phyloP scores from a whole-genome alignment of 768 basidiomycete species.

The Pulveroboletus sp. region DNA sequence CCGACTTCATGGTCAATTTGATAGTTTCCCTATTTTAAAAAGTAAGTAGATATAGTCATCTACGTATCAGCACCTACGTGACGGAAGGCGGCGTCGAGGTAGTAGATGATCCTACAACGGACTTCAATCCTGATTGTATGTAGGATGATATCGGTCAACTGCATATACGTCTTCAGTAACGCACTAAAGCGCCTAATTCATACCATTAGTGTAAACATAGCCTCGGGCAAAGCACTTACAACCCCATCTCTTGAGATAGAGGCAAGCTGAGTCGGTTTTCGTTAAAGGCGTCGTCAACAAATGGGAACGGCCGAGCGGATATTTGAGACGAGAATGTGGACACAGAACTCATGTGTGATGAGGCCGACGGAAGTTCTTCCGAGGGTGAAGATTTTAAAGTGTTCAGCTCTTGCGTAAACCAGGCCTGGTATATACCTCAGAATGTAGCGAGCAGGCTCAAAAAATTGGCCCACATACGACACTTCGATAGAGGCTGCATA shows the following conservation, averaged over 20 bases:
- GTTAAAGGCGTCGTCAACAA: slow-evolving; percentile 32
- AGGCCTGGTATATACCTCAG: slow-evolving; percentile 47
- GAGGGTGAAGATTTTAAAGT: slow-evolving; percentile 60
- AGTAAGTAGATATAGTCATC: slow-evolving; percentile 6
- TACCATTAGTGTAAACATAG: slow-evolving; percentile 2
- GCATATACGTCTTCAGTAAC: slow-evolving; percentile 83
- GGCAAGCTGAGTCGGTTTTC: slow-evolving; percentile 62
- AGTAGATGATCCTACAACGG: slow-evolving; percentile 77
- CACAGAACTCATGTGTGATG: slow-evolving; percentile 43
- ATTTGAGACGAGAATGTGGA: slow-evolving; percentile 39
- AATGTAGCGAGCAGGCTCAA: not conserved
- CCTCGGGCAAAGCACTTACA: slow-evolving; percentile 49
- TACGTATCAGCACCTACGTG: slow-evolving; percentile 44
- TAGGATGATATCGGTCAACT: slow-evolving; percentile 80
- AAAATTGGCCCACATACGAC: slow-evolving; percentile 51
- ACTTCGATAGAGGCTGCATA: slow-evolving; percentile 81
- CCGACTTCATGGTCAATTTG: slow-evolving; percentile 72
- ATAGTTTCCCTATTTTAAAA: slow-evolving; percentile 68
- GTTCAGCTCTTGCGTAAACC: slow-evolving; percentile 76
- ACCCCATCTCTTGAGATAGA: slow-evolving; percentile 81
- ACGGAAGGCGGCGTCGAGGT: slow-evolving; percentile 74
- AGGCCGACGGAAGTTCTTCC: slow-evolving; percentile 41
- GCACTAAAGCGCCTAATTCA: slow-evolving; percentile 82
- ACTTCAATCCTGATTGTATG: slow-evolving; percentile 86
- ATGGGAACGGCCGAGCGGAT: slow-evolving; percentile 45